These are phyloP conservation scores for Rhizophagus prolifer DNA, from an alignment of 192 early-diverging fungal species.

Conservation along the genomic window DNA sequence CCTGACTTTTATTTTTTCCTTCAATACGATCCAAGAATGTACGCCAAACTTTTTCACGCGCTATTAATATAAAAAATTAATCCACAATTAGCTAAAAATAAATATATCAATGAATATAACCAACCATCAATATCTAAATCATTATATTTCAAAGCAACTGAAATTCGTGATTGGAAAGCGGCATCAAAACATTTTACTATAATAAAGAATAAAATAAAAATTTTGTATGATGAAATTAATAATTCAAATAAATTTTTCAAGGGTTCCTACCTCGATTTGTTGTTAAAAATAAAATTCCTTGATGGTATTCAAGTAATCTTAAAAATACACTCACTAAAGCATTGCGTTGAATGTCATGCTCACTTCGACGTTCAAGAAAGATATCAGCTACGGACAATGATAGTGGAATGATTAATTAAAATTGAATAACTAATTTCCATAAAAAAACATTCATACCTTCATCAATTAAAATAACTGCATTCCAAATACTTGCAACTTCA, in stretches of 20 bases:
- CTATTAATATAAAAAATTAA: neutral
- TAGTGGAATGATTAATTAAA: neutral
- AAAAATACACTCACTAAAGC: constrained; percentile 60
- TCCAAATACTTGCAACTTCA: constrained; percentile 52
- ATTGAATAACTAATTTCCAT: neutral
- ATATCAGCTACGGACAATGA: constrained; percentile 42
- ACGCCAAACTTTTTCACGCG: constrained; percentile 51
- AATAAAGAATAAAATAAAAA: neutral
- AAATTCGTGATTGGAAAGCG: constrained; percentile 55
- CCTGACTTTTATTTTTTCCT: constrained; percentile 17
- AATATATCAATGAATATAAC: too few relatives aligned
- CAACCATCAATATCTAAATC: constrained; percentile 27
- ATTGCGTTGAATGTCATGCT: constrained; percentile 52
- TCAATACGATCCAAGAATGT: constrained; percentile 41
- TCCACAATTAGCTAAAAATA: too few relatives aligned
- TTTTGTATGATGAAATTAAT: neutral
- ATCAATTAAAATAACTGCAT: constrained; percentile 57
- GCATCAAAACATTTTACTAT: constrained; percentile 45
- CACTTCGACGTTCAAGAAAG: constrained; percentile 53
- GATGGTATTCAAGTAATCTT: constrained; percentile 59
- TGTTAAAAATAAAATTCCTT: constrained; percentile 62
- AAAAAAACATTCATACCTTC: constrained; percentile 10
- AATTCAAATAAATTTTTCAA: too few relatives aligned
- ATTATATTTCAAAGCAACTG: constrained; percentile 52
- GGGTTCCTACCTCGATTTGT: constrained; percentile 55